These are phyloP conservation scores for Huntiella decipiens DNA, from an alignment of 2,329 filamentous ascomycete species.

Conservation along the genomic window DNA sequence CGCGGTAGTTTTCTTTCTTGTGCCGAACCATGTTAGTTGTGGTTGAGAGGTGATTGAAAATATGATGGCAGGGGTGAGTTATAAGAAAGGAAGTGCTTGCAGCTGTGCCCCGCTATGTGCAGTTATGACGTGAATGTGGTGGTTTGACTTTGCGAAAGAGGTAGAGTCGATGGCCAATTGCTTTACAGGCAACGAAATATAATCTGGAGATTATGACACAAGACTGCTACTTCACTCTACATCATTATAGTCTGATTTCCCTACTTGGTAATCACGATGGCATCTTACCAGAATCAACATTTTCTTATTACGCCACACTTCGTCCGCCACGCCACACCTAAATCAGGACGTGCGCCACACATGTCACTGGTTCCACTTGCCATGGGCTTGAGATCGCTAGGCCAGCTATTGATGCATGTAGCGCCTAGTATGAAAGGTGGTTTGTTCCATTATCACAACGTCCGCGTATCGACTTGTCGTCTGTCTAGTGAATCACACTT, in stretches of 20 bases:
- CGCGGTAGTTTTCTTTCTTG: conserved; percentile 74
- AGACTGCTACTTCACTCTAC: too few species aligned
- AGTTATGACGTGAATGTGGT: background rate
- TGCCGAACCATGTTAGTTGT: conserved; percentile 59
- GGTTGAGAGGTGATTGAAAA: background rate
- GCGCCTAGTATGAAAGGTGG: background rate
- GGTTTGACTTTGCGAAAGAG: background rate
- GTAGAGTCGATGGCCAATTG: too few species aligned
- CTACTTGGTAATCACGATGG: too few species aligned
- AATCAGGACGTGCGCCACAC: background rate
- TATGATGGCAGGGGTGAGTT: background rate
- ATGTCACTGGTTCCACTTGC: too few species aligned
- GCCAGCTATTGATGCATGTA: background rate
- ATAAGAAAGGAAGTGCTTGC: too few species aligned
- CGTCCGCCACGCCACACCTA: background rate
- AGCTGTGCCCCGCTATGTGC: too few species aligned
- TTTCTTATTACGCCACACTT: background rate
- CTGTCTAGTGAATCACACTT: background rate
- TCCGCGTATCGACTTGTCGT: background rate
- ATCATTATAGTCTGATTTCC: too few species aligned
- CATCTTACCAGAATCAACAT: too few species aligned
- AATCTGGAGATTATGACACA: background rate
- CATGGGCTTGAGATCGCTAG: background rate
- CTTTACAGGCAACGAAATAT: background rate
- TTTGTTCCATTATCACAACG: background rate